Evolutionary conservation across 169 alveolate genomes (phyloP), one percentile per base, ranked within the genome.

Genomic region (Sarcocystis neurona): DNA sequence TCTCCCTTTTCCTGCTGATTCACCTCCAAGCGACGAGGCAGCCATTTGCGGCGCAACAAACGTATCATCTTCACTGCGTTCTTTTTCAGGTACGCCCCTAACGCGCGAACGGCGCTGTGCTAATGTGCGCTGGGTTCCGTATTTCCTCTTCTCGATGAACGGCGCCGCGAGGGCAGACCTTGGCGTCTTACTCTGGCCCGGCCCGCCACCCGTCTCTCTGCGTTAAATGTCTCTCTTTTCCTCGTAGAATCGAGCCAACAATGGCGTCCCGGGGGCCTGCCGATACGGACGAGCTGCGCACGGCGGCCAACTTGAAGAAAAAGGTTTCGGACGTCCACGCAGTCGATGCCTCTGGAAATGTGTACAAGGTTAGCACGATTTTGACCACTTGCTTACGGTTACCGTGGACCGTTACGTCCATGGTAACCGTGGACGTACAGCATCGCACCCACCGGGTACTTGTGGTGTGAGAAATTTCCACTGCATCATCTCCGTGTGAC

Each of bases 311-410:
- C 50, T 85, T 90, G 58, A 90, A 90, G 89, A 84, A 85, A 79
- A 79, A 74, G 68, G 79, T 82, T 39, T 90, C 93, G 0, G 93
- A 90, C 20, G 93, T 90, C 53, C 89, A 90, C 68, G 93, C 66
- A 39, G 66, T 90, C 84, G 93, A 90, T 58, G 85, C 82, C 56
- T 84, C 88, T 8, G 93, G 93, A 4, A 87, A 79, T 85, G 90
- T 90, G 23, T 85, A 66, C 84, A 90, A 90, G 23, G 92, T 89
- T 8, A 79, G 89, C 12, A n/a, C n/a, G n/a, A n/a, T n/a, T n/a
- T n/a, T n/a, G n/a, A n/a, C n/a, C n/a, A n/a, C n/a, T n/a, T n/a
- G n/a, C n/a, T n/a, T n/a, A n/a, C n/a, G n/a, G n/a, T n/a, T n/a
- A n/a, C n/a, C n/a, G n/a, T n/a, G n/a, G n/a, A n/a, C n/a, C n/a